Base-by-base conservation (phyloP, 257 asterid genomes). In the Solanum sparsipilum region DNA sequence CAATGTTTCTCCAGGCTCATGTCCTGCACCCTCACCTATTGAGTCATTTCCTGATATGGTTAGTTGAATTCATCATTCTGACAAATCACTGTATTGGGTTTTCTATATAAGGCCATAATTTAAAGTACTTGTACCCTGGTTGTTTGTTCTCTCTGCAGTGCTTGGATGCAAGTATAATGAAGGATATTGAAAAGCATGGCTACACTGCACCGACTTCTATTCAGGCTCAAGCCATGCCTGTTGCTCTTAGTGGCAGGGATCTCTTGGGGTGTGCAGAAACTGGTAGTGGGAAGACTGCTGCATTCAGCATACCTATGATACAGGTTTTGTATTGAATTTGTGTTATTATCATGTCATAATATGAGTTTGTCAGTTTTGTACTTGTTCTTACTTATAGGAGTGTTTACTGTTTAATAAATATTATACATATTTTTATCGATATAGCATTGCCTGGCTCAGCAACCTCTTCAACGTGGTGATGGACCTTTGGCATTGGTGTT, bases 241-340 rank as follows among this genome's bases (percentile, higher is more conserved):
- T 96, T 83, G 98, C 98, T 87, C 95, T 96, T 15, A 94, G 94
- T 84, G 98, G 98, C 88, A 94, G 97, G 89, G 98, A 96, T 92
- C 96, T 96, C 60, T 89, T 96, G 91, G 99, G 99, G 46, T 95
- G 98, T 92, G 99, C 99, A 48, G 98, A 95, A 91, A 96, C 99
- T 89, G 98, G 98, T 39, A 93, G 98, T 87, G 99, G 98, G 58
- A 96, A 95, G 90, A 96, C 99, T 13, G 98, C 98, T 86, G 99
- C 98, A 71, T 96, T 96, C 87, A 85, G 93, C 86, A 90, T 96
- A 86, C 99, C 98, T 78, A 93, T 96, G 98, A 96, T 96, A 90
- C 96, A 96, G 98, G 98, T 94, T 89, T 41, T 68, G 12, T 58
- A 65, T 92, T 73, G 85, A 89, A 58, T 58, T 48, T 35, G 52